Base-by-base conservation (phyloP, 2,329 filamentous ascomycete species). In the Zelopaecilomyces penicillatus region DNA sequence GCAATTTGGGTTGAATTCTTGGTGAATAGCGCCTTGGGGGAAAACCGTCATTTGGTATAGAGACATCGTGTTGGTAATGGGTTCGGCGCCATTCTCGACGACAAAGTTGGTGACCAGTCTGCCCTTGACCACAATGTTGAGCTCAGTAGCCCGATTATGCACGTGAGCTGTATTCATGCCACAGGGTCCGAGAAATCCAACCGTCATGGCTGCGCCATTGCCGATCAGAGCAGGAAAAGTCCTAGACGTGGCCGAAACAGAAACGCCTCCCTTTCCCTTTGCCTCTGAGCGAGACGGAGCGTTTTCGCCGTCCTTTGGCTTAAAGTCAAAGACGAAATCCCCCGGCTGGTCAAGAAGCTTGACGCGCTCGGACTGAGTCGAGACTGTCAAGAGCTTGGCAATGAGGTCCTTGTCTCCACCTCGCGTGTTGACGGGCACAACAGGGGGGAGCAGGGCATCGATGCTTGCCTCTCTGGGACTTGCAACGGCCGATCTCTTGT, bases 1-100 rank as follows among this genome's bases (percentile, higher is more conserved):
- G 54, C 74, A 75, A 46, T 70, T 65, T 3, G 72, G 71, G 56
- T 76, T 76, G 56, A 70, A 74, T 49, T 75, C 68, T 2, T 68
- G 66, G 52, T 76, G 73, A 7, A 74, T 61, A 3, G 67, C 64
- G 5, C 73, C 74, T 50, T 71, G 64, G 2, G 71, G 71, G 55
- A 76, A 74, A 7, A 73, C 65, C 9, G 66, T 61, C 65, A 73
- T 72, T 48, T 72, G 65, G 47, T 61, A 67, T 4, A 56, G 57
- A 3, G 56, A 53, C 42, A 73, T 54, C 33, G 60, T 64, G 51
- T 66, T 68, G 41, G 51, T 52, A 41, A 69, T 63, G 27, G 65
- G 58, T 5, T 55, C 46, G 11, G 63, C 64, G 11, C 65, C 65
- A 50, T 71, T 70, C 53, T 71, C 71, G 11, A 65, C 54, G 4